Base-by-base conservation (phyloP, 2,329 filamentous ascomycete species). In the Raffaelea ambrosiae region DNA sequence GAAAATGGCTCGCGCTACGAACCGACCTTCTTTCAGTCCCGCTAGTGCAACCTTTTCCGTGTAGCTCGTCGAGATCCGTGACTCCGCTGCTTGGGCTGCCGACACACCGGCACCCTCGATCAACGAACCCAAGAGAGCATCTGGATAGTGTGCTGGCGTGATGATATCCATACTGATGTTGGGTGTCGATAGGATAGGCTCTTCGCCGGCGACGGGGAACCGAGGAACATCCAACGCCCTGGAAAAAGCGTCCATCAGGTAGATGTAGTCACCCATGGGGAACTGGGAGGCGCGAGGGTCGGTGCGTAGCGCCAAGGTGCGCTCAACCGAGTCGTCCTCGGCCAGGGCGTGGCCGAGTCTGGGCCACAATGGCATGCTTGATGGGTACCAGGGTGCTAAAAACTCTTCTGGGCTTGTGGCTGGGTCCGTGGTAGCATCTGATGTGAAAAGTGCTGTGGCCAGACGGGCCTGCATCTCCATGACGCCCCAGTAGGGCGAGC, bases 401-500 rank as follows among this genome's bases (percentile, higher is more conserved):
- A 19, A 13, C 29, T 3, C 43, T 13, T 9, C 29, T 8, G 2
- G 36, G 21, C 3, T 19, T 23, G 5, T 48, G 57, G 2, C 57
- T 47, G 2, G 61, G 55, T 1, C 63, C 40, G 3, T 58, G 63
- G 84, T 19, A 3, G 14, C 41, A 4, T 52, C 49, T 3, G 41
- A 39, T 18, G 39, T 46, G 29, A 86, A 90, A 11, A 79, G 61
- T 13, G 73, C 63, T 0, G 81, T 72, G 5, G 90, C 66, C 52
- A 86, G 74, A 1, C 84, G 76, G 3, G 87, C 83, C 64, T 94
- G 88, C 83, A 89, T 86, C 62, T 93, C 87, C 74, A 91, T 88
- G 0, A 89, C 81, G 1, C 84, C 84, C 88, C 88, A 94, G 61
- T 88, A 93, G 0, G 87, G 86, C 0, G 85, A 85, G 51, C 88